Conservation (phyloP, 2,329 filamentous ascomycete genomes). For the Stemphylium vesicarium region DNA sequence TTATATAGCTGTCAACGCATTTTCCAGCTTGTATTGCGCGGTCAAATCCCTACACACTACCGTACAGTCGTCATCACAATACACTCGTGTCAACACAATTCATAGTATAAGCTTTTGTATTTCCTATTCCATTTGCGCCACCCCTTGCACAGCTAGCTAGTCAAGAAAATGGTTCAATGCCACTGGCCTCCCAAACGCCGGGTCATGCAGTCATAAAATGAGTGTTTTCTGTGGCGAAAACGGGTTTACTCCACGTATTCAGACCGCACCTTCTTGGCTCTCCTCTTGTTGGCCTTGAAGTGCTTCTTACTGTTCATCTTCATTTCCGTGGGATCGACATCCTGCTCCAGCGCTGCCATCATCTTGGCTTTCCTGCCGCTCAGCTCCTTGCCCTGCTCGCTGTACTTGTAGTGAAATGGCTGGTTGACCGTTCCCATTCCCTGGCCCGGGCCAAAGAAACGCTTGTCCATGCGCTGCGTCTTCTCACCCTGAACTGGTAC, state of each 20-base stretch:
- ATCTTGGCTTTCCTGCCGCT: conserved; percentile 82
- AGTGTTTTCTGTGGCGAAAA: background rate
- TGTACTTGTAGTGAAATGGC: conserved; percentile 91
- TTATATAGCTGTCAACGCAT: too few species aligned
- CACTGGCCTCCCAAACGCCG: conserved; percentile 10
- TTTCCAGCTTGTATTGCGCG: too few species aligned
- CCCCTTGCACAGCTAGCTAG: background rate
- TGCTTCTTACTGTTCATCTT: conserved; percentile 84
- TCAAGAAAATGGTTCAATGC: background rate
- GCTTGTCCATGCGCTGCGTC: conserved; percentile 78
- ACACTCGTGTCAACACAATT: background rate
- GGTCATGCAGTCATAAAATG: conserved; percentile 13
- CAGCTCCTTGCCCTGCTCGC: conserved; percentile 81
- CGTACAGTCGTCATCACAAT: too few species aligned
- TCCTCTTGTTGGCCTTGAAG: conserved; percentile 78
- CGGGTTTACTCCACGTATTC: conserved; percentile 42
- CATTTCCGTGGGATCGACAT: conserved; percentile 81
- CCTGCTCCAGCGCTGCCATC: conserved; percentile 82
- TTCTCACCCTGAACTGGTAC: conserved; percentile 67
- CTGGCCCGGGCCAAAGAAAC: conserved; percentile 79
- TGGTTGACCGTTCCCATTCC: conserved; percentile 69
- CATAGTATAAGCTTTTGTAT: background rate
- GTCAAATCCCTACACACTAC: too few species aligned
- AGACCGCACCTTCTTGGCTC: conserved; percentile 60
- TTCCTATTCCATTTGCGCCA: background rate